Conservation (phyloP, 2,329 filamentous ascomycete species). For the Chaetomium sp. region DNA sequence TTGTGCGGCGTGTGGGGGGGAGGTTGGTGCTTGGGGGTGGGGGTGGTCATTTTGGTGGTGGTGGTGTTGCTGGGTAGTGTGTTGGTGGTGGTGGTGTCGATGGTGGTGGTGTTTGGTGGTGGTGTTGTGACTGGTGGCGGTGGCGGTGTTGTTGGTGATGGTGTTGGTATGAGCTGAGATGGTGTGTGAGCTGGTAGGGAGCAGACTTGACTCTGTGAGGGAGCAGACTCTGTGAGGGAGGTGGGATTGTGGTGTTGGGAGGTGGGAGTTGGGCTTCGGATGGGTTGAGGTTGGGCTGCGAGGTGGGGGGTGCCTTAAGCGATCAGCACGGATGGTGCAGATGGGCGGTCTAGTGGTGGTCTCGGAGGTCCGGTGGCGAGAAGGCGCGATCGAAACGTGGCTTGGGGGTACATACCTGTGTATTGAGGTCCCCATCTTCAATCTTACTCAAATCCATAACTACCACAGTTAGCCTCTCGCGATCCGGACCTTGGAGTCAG, state of each 20-base stretch:
- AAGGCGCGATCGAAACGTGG: not conserved
- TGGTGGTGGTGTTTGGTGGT: not conserved
- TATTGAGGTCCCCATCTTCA: not conserved
- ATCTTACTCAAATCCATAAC: not conserved
- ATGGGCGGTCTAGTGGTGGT: not conserved
- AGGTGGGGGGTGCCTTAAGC: not conserved
- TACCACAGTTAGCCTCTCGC: not conserved
- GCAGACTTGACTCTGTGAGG: not conserved
- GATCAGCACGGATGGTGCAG: not conserved
- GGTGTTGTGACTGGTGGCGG: too few species aligned
- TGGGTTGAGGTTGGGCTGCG: not conserved
- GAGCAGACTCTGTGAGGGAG: not conserved
- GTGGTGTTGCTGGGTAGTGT: not conserved
- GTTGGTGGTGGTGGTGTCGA: not conserved
- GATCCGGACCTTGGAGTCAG: too few species aligned
- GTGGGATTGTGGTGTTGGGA: not conserved
- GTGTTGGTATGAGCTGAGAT: not conserved
- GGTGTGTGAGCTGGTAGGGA: not conserved
- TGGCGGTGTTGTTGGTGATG: not conserved
- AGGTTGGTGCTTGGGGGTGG: not conserved
- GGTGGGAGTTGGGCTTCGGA: not conserved
- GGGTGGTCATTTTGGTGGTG: not conserved
- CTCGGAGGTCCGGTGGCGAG: slow-evolving; percentile 21
- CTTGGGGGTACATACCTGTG: not conserved
- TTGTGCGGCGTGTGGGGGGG: not conserved